phyloP scores from a whole-genome alignment of 2,329 filamentous ascomycete species.

The Claviceps paspali region DNA sequence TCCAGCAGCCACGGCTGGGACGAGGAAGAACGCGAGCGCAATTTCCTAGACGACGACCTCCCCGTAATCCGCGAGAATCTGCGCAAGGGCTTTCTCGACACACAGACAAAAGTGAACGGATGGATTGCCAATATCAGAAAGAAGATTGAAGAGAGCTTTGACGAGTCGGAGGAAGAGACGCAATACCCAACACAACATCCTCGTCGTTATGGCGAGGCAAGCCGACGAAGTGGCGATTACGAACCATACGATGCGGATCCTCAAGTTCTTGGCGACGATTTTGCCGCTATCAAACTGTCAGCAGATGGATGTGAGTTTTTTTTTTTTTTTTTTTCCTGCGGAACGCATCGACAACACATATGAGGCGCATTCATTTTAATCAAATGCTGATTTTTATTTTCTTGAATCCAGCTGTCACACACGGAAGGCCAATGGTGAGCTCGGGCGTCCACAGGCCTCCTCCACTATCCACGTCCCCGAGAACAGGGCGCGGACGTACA shows the following conservation, averaged over 20 bases:
- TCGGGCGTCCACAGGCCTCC: slow-evolving; percentile 65
- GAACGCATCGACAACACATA: no score
- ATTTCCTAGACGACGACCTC: slow-evolving; percentile 90
- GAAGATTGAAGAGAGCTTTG: slow-evolving; percentile 78
- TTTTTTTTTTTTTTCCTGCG: no score
- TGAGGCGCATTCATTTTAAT: no score
- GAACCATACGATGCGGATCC: slow-evolving; percentile 92
- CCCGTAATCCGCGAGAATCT: slow-evolving; percentile 87
- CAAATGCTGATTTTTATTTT: neutral
- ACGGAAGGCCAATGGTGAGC: slow-evolving; percentile 37
- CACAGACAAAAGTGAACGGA: slow-evolving; percentile 79
- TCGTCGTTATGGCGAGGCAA: slow-evolving; percentile 43
- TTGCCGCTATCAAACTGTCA: slow-evolving; percentile 53
- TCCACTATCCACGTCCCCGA: slow-evolving; percentile 35
- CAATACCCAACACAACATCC: slow-evolving; percentile 16
- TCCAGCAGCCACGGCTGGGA: slow-evolving; percentile 21
- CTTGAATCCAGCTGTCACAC: slow-evolving; percentile 12
- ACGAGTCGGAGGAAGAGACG: slow-evolving; percentile 43
- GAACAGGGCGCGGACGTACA: slow-evolving; percentile 31
- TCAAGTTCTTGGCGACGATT: slow-evolving; percentile 78
- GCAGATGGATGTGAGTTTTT: slow-evolving; percentile 42
- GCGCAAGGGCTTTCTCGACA: slow-evolving; percentile 86
- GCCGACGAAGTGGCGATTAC: slow-evolving; percentile 68
- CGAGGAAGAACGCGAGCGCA: slow-evolving; percentile 59
- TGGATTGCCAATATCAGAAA: slow-evolving; percentile 91